phyloP scores from a whole-genome alignment of 257 asterid genomes.

The Nicotiana otophora region DNA sequence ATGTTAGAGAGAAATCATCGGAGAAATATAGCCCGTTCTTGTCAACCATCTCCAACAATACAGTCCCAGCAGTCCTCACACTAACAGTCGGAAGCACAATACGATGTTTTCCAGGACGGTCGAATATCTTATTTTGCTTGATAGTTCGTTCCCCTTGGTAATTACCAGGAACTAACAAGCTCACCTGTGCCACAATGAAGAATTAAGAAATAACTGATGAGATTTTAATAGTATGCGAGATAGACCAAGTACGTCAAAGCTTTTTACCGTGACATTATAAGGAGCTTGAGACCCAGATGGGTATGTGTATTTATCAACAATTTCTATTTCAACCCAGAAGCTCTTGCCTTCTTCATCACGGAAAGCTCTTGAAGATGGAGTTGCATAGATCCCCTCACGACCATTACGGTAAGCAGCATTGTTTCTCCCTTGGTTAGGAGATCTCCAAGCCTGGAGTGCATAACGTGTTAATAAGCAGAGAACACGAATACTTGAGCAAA shows the following conservation, averaged over 20 bases:
- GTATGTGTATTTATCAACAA: conserved; percentile 65
- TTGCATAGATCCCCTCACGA: conserved; percentile 81
- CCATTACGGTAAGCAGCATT: conserved; percentile 57
- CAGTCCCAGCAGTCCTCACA: conserved; percentile 87
- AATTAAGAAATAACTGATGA: neutral
- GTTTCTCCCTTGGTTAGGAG: conserved; percentile 86
- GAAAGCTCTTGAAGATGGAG: conserved; percentile 84
- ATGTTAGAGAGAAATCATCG: conserved; percentile 87
- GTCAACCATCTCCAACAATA: conserved; percentile 94
- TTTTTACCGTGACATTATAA: conserved; percentile 80
- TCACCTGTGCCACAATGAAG: conserved; percentile 40
- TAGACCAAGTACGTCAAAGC: neutral
- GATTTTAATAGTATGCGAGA: conserved; percentile 1
- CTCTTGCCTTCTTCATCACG: conserved; percentile 98
- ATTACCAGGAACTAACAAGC: conserved; percentile 95
- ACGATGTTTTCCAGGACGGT: conserved; percentile 60
- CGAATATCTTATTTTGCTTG: conserved; percentile 54
- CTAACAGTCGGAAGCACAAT: conserved; percentile 81
- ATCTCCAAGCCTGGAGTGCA: conserved; percentile 77
- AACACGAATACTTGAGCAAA: conserved; percentile 10
- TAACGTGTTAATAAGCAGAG: neutral
- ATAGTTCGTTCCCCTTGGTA: conserved; percentile 96
- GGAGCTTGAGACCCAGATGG: conserved; percentile 97
- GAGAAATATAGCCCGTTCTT: conserved; percentile 79
- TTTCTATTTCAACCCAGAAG: conserved; percentile 90